Evolutionary conservation across 148 eudicot species (phyloP).

Genomic region (Chenopodium suecicum): DNA sequence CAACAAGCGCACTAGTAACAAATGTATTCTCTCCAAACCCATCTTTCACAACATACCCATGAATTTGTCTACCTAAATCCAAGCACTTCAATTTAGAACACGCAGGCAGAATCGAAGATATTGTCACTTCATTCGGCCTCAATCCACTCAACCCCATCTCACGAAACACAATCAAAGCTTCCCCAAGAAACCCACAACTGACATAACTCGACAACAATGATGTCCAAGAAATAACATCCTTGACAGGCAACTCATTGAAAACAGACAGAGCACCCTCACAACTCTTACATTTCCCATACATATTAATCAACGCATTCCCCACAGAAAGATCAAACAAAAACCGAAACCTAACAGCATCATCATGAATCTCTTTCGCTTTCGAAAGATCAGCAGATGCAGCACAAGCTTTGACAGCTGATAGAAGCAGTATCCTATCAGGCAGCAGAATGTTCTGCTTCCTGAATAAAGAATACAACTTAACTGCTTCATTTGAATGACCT

Average conservation of each 20-base stretch:
- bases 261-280: conserved; percentile 47
- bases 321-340: conserved; percentile 42
- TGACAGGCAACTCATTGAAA: conserved; percentile 41
- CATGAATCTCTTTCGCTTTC: conserved; percentile 55
- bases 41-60: conserved; percentile 60
- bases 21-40: conserved; percentile 54
- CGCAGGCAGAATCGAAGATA: conserved; percentile 73
- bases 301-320: conserved; percentile 72
- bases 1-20: conserved; percentile 71
- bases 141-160: conserved; percentile 66
- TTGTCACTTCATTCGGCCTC: conserved; percentile 55
- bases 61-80: conserved; percentile 56
- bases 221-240: conserved; percentile 87
- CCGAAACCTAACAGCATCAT: conserved; percentile 47
- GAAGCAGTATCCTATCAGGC: conserved; percentile 54
- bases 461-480: conserved; percentile 43
- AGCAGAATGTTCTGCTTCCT: conserved; percentile 28
- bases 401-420: conserved; percentile 70
- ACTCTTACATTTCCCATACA: conserved; percentile 73
- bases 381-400: conserved; percentile 42
- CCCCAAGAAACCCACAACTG: conserved; percentile 48
- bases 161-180: conserved; percentile 44
- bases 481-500: conserved; percentile 48
- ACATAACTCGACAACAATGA: conserved; percentile 63
- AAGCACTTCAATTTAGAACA: conserved; percentile 58